A percentile compares a stretch with the other conserved stretches of the same genome.
Conservation (phyloP, 2,329 filamentous ascomycete species). For the Cladophialophora bantiana region DNA sequence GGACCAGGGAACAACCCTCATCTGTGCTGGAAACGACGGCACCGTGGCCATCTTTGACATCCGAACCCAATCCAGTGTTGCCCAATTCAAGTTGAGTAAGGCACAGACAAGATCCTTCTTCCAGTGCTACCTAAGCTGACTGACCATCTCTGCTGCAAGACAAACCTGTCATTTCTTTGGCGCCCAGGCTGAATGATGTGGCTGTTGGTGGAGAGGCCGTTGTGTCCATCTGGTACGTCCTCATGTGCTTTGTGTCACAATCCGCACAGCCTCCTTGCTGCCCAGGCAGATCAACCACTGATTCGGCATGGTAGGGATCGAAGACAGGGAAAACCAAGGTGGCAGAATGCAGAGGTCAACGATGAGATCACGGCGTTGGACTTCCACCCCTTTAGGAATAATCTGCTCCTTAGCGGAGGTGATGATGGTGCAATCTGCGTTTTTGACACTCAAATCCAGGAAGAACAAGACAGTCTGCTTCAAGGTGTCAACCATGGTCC, state of each 20-base stretch:
- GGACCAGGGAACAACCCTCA: constrained; percentile 29
- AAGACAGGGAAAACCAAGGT: constrained; percentile 35
- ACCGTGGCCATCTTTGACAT: constrained; percentile 38
- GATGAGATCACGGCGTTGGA: constrained; percentile 68
- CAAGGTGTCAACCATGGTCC: constrained; percentile 70
- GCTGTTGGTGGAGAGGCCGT: constrained; percentile 38
- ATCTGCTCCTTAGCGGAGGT: constrained; percentile 65
- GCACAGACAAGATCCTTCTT: not conserved
- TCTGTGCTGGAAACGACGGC: constrained; percentile 38
- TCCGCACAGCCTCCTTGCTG: not conserved
- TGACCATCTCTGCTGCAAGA: constrained; percentile 22
- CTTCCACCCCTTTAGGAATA: constrained; percentile 60
- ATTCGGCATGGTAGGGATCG: constrained; percentile 48
- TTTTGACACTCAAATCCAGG: constrained; percentile 63
- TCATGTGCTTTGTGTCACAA: not conserved
- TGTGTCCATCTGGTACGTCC: constrained; percentile 38
- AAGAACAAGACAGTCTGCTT: constrained; percentile 68
- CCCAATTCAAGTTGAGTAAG: constrained; percentile 35
- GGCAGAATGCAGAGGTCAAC: constrained; percentile 53
- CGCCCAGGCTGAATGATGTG: constrained; percentile 31
- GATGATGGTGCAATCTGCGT: constrained; percentile 69
- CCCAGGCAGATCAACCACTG: not conserved
- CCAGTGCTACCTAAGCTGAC: constrained; percentile 1
- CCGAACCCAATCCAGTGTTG: constrained; percentile 26
- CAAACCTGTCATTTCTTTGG: constrained; percentile 37